phyloP scores from a whole-genome alignment of 2,329 filamentous ascomycete genomes.

The Aspergillus texensis region DNA sequence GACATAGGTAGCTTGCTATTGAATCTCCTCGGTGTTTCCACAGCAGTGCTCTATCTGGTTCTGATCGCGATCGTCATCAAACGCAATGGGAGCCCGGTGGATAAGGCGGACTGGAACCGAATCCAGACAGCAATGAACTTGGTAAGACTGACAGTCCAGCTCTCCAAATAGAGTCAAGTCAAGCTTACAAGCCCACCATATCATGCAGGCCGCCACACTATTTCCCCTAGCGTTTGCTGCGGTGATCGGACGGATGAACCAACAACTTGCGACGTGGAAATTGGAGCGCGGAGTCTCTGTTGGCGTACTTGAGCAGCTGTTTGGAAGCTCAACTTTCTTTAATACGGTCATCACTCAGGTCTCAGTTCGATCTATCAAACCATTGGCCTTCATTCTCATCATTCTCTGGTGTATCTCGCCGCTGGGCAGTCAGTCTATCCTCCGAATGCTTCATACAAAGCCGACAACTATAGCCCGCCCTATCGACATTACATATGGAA shows the following conservation, averaged over 20 bases:
- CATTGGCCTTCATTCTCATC: background rate
- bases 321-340: background rate
- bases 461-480: background rate
- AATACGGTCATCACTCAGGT: background rate
- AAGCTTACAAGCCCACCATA: too few species aligned
- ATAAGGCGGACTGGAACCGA: too few species aligned
- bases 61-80: too few species aligned
- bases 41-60: too few species aligned
- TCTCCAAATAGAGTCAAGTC: too few species aligned
- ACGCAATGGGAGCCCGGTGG: too few species aligned
- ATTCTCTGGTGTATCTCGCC: conserved; percentile 6
- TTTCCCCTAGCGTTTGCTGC: conserved; percentile 2
- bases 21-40: too few species aligned
- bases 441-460: background rate
- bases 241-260: conserved; percentile 1
- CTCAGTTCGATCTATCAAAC: background rate
- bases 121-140: too few species aligned
- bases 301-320: background rate
- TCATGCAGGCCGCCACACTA: background rate
- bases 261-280: conserved; percentile 1
- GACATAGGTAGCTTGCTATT: too few species aligned
- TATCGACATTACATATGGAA: background rate
- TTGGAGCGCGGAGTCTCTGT: background rate
- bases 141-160: too few species aligned
- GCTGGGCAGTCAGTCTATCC: conserved; percentile 2